Evolutionary conservation across 768 basidiomycete species (phyloP).

Genomic region (Rubroboletus pulcherrimus): DNA sequence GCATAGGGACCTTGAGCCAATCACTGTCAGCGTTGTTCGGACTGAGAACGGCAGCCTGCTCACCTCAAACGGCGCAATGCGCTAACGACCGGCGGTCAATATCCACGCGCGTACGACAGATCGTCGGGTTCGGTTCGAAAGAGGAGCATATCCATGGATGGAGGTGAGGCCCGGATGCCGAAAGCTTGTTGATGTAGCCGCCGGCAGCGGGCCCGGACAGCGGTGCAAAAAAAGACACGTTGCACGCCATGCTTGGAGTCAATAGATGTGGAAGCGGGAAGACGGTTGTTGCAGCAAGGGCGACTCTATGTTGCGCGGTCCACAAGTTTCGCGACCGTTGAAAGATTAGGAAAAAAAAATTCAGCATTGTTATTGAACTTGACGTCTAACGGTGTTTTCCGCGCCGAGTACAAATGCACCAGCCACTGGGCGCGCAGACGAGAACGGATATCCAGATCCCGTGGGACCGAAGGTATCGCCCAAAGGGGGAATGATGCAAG

Average conservation of each 20-base stretch:
- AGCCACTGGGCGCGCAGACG: background rate
- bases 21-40: background rate
- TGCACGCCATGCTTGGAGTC: too few relatives aligned
- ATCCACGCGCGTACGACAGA: background rate
- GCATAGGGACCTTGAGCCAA: background rate
- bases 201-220: background rate
- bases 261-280: background rate
- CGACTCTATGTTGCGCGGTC: too few relatives aligned
- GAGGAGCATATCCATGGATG: background rate
- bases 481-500: constrained; percentile 3
- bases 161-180: background rate
- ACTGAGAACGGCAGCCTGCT: background rate
- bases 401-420: background rate
- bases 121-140: background rate
- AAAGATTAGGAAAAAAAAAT: background rate
- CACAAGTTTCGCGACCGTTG: background rate
- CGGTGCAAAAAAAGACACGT: background rate
- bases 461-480: background rate
- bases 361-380: background rate
- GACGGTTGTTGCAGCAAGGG: background rate
- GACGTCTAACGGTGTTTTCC: background rate
- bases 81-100: background rate
- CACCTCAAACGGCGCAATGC: background rate
- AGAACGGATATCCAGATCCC: background rate
- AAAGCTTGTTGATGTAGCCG: background rate